Conservation (phyloP, 768 basidiomycete genomes). For the Pisolithus marmoratus region DNA sequence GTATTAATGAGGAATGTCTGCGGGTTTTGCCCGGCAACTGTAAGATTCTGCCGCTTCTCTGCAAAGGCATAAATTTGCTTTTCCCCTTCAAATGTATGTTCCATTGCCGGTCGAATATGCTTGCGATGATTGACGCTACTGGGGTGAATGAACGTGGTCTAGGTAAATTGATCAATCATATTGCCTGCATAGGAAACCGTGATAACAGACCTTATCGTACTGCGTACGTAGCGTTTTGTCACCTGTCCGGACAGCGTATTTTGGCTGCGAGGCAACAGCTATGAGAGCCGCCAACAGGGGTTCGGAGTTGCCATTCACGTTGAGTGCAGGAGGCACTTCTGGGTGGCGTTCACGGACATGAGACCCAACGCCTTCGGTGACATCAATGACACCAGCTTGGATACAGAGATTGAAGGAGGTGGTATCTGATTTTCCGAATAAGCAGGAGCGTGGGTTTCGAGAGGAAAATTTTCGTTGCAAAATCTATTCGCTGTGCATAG, state of each 20-base stretch:
- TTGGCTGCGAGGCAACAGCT: conserved; percentile 81
- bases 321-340: conserved; percentile 60
- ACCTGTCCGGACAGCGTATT: conserved; percentile 76
- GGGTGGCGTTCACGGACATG: conserved; percentile 29
- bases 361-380: conserved; percentile 62
- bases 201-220: conserved; percentile 67
- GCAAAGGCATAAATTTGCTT: conserved; percentile 78
- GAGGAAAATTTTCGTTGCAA: conserved; percentile 80
- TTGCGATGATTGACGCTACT: conserved; percentile 81
- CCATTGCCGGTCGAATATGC: conserved; percentile 25
- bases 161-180: conserved; percentile 5
- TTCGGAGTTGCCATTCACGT: conserved; percentile 64
- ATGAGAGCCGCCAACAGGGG: conserved; percentile 81
- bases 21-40: conserved; percentile 37
- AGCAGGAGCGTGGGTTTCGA: conserved; percentile 77
- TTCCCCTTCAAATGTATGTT: conserved; percentile 33
- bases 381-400: conserved; percentile 76
- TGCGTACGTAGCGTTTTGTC: conserved; percentile 67
- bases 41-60: conserved; percentile 80
- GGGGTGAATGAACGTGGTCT: conserved; percentile 79
- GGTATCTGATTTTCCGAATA: conserved; percentile 75
- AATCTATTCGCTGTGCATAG: conserved; percentile 66
- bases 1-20: conserved; percentile 75
- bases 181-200: conserved; percentile 1
- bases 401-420: conserved; percentile 72